phyloP scores from a whole-genome alignment of 2,329 filamentous ascomycete genomes.

The Aspergillus fumigatus region DNA sequence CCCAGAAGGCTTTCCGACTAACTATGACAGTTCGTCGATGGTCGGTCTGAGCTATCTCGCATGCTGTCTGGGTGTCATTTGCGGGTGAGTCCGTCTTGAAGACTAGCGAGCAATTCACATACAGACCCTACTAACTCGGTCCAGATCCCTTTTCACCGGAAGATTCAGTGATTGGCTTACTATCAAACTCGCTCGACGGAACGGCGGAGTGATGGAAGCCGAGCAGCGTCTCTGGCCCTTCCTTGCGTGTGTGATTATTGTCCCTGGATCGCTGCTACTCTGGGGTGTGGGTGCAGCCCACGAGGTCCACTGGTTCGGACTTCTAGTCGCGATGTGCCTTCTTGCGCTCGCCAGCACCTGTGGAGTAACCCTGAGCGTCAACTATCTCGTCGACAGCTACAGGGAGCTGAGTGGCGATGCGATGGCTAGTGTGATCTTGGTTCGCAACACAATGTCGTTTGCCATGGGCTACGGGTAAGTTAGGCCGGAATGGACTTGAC shows the following conservation, averaged over 20 bases:
- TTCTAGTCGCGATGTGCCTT: slow-evolving; percentile 41
- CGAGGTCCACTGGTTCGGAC: slow-evolving; percentile 39
- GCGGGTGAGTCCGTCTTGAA: slow-evolving; percentile 20
- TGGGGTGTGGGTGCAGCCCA: slow-evolving; percentile 43
- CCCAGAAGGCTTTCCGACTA: slow-evolving; percentile 4
- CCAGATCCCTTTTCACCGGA: slow-evolving; percentile 36
- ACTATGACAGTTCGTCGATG: slow-evolving; percentile 30
- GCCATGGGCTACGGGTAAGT: slow-evolving; percentile 41
- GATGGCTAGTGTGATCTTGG: slow-evolving; percentile 42
- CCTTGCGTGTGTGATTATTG: slow-evolving; percentile 29
- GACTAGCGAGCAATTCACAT: neutral
- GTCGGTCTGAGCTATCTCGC: slow-evolving; percentile 37
- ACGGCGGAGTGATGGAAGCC: slow-evolving; percentile 39
- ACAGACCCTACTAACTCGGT: neutral
- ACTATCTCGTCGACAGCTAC: slow-evolving; percentile 41
- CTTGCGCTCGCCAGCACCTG: slow-evolving; percentile 37
- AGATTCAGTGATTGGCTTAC: slow-evolving; percentile 38
- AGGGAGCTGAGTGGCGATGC: slow-evolving; percentile 38
- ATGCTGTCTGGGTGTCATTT: slow-evolving; percentile 30
- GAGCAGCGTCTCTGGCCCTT: slow-evolving; percentile 42
- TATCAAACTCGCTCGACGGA: slow-evolving; percentile 35
- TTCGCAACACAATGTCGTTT: slow-evolving; percentile 47
- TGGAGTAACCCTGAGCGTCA: slow-evolving; percentile 36
- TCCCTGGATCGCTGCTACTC: slow-evolving; percentile 32
- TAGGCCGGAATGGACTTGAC: neutral